These are phyloP conservation scores for Eucalyptus lansdowneana DNA, from an alignment of 345 rosid species.

Conservation along the genomic window DNA sequence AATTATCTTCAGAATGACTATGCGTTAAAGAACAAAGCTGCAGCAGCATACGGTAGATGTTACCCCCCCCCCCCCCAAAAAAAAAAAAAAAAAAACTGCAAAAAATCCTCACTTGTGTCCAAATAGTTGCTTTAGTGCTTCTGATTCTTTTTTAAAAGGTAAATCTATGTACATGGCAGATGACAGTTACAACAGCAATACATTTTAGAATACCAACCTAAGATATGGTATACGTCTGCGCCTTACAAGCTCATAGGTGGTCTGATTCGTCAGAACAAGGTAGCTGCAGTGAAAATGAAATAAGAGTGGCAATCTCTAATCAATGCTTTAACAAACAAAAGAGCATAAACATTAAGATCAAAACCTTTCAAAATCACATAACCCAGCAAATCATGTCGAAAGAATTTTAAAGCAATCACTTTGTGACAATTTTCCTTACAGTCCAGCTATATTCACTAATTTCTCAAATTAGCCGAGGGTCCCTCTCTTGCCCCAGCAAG, in stretches of 20 bases:
- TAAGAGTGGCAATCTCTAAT: not conserved
- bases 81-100: not conserved
- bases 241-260: constrained; percentile 90
- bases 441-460: not conserved
- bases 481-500: not conserved
- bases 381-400: not conserved
- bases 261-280: constrained; percentile 86
- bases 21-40: not conserved
- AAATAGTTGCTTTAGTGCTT: not conserved
- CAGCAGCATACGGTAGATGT: not conserved
- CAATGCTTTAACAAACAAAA: not conserved
- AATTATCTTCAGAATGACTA: not conserved
- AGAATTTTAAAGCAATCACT: not conserved
- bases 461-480: not conserved
- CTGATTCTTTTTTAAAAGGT: not conserved
- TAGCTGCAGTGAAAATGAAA: constrained; percentile 47
- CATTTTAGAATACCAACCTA: constrained; percentile 30
- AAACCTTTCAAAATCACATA: not conserved
- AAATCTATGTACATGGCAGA: not conserved
- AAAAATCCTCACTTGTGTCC: not conserved
- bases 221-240: constrained; percentile 79
- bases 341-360: not conserved
- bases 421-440: not conserved
- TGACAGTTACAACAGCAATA: not conserved
- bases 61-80: not conserved